phyloP scores from a whole-genome alignment of 768 basidiomycete species.

The Mycena galericulata region DNA sequence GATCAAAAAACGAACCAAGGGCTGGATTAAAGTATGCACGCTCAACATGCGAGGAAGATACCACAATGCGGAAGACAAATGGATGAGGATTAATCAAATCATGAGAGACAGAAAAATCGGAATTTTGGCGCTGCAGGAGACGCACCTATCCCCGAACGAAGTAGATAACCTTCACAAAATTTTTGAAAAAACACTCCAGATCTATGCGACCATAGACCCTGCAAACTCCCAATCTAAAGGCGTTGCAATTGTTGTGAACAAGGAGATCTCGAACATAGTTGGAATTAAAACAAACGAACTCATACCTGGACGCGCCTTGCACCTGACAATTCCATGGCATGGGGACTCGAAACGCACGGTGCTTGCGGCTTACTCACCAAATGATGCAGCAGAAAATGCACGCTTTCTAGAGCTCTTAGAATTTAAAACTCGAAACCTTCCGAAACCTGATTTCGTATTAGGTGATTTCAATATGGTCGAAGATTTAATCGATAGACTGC shows the following conservation, averaged over 20 bases:
- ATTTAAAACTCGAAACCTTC: not conserved
- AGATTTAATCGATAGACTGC: constrained; percentile 24
- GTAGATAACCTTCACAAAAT: not conserved
- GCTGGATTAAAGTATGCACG: not conserved
- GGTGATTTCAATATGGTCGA: constrained; percentile 31
- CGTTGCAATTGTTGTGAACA: constrained; percentile 3
- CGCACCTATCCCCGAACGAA: constrained; percentile 6
- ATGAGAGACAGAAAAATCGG: constrained; percentile 6
- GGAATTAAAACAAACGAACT: constrained; percentile 1
- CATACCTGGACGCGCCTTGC: constrained; percentile 20
- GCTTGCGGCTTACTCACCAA: constrained; percentile 6
- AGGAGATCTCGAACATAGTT: not conserved
- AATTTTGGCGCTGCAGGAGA: constrained; percentile 3
- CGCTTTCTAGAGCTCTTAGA: not conserved
- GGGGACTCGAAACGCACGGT: not conserved
- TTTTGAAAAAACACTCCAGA: not conserved
- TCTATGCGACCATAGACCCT: constrained; percentile 3
- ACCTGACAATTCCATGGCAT: constrained; percentile 18
- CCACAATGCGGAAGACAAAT: constrained; percentile 9
- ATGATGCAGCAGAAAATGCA: constrained; percentile 13
- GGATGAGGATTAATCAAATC: constrained; percentile 10
- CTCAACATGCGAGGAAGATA: constrained; percentile 15
- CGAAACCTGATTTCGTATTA: not conserved
- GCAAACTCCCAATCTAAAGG: not conserved
- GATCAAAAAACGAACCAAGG: constrained; percentile 1